phyloP scores from a whole-genome alignment of 352 stramenopile species.

The Globisporangium cederbergense region DNA sequence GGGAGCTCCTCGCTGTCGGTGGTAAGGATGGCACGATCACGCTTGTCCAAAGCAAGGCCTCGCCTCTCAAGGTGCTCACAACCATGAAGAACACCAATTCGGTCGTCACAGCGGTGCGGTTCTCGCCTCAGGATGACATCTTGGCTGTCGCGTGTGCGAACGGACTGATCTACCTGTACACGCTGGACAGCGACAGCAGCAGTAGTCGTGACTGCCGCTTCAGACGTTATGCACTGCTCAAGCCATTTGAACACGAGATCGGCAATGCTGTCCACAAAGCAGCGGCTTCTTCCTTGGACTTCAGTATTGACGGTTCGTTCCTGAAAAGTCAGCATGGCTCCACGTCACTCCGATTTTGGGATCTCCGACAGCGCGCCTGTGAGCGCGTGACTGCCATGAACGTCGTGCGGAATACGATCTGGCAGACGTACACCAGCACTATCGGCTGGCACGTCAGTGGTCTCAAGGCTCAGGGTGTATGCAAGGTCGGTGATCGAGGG shows the following conservation, averaged over 20 bases:
- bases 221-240: slow-evolving; percentile 52
- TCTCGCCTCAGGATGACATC: slow-evolving; percentile 37
- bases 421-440: slow-evolving; percentile 45
- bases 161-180: slow-evolving; percentile 73
- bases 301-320: slow-evolving; percentile 55
- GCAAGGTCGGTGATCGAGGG: too few species aligned
- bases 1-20: slow-evolving; percentile 51
- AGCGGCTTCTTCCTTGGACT: slow-evolving; percentile 49
- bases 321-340: slow-evolving; percentile 52
- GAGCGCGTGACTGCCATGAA: slow-evolving; percentile 46
- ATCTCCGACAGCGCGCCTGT: slow-evolving; percentile 42
- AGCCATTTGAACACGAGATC: slow-evolving; percentile 31
- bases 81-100: slow-evolving; percentile 68
- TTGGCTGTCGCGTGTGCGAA: slow-evolving; percentile 58
- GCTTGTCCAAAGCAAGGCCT: slow-evolving; percentile 24
- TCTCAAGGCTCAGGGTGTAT: background rate
- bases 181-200: slow-evolving; percentile 27
- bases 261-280: slow-evolving; percentile 4
- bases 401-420: slow-evolving; percentile 42
- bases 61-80: slow-evolving; percentile 23
- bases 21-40: slow-evolving; percentile 56
- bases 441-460: slow-evolving; percentile 43
- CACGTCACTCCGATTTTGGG: slow-evolving; percentile 48
- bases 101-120: slow-evolving; percentile 38
- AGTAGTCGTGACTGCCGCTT: slow-evolving; percentile 19